Base-by-base conservation (phyloP, 768 basidiomycete species). In the Nidularia sp. region DNA sequence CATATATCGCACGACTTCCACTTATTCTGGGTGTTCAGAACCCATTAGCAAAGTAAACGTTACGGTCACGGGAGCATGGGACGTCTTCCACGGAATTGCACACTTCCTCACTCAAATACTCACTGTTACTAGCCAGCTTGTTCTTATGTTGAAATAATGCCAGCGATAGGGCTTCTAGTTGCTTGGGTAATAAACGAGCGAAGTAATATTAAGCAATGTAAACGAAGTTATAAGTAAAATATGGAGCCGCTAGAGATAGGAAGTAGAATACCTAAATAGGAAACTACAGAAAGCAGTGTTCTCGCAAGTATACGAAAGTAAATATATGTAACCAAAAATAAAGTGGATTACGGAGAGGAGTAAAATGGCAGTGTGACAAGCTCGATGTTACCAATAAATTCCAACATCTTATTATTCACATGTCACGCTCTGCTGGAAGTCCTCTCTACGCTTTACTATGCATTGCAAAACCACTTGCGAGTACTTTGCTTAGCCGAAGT, bases 371-470 rank as follows among this genome's bases (percentile, higher is more conserved):
- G 18, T 18, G 18, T 18, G 18, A 18, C 18, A 18, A 18, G 18
- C 18, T 18, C 18, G 18, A 18, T 18, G 18, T 18, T 18, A 18
- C 18, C 18, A 18, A 18, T 18, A 18, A 18, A 18, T 18, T 18
- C 18, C 18, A 18, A 18, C 18, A 18, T 18, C 18, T 18, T 15
- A 70, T 74, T 13, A 47, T 62, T 13, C 59, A 69, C 25, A 47
- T 64, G 2, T 66, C 71, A 0, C 54, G 63, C 1, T 60, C 65
- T 4, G 61, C 57, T 15, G 71, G 69, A 1, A 72, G 71, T 6
- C 65, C 64, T 0, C 29, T 68, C 2, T 74, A 72, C 34, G 67
- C 69, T 0, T 33, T 72, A 4, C 50, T 73, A 13, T 76, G 71
- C 51, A 29, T 72, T 5, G 53, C 56, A 6, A 65, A 66, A 34